Evolutionary conservation across 202 grass and related monocot genomes (phyloP), one percentile per base, ranked within the genome.

Genomic region (Setaria italica): DNA sequence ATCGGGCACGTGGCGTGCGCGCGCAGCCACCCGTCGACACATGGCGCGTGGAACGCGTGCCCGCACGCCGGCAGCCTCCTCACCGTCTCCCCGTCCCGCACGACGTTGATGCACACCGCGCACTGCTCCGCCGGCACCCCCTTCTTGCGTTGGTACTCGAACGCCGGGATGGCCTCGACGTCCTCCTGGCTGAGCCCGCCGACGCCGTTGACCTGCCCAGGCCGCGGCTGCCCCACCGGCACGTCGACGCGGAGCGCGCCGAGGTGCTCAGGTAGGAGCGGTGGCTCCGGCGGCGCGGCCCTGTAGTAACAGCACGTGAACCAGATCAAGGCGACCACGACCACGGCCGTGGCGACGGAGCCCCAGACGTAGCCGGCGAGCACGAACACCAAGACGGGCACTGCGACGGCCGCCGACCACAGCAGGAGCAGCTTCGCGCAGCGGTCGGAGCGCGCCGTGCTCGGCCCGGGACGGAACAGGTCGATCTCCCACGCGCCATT

Each of bases 1-100:
- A 94, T 57, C 4, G 92, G 90, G 73, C 92, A 94, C 11, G 89
- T 91, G 9, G 89, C 81, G 29, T 72, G 84, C 32, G 79, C 67
- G 54, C 68, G 79, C 9, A 94, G 83, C 92, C 92, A 94, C 5
- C 78, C 72, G 72, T 94, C 90, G 11, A 94, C 69, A 55, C 92
- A 94, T 17, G 42, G 46, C 9, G 89, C 47, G 9, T 94, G 92
- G 76, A 94, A 94, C 77, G 87, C 20, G 85, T 94, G 92, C 6
- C 78, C 54, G 68, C 87, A 94, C 50, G 85, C 79, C 34, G 87
- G 90, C 79, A 94, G 72, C 77, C 25, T 79, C 55, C 90, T 68
- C 62, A 70, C 80, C 50, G 50, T 78, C 74, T 77, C 55, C 3
- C 74, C 74, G 12, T 77, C 55, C 0, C 56, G 20, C 56, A 77